Evolutionary conservation across 768 basidiomycete species (phyloP).

Genomic region (Rhodotorula kratochvilovae): DNA sequence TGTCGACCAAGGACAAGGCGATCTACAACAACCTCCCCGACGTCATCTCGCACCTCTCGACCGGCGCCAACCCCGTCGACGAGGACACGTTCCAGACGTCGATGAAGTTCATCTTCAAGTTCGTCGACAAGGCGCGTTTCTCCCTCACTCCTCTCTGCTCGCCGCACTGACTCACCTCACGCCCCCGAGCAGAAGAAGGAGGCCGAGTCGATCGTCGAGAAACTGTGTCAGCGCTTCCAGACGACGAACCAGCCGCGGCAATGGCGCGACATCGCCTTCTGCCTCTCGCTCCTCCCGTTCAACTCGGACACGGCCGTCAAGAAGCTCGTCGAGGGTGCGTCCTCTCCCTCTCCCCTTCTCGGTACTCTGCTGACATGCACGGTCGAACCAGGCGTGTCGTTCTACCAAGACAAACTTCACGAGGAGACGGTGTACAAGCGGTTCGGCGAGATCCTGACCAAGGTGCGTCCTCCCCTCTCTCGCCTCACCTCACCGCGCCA

Average conservation of each 20-base stretch:
- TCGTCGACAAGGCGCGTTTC: conserved; percentile 80
- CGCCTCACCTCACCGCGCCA: background rate
- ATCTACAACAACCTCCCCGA: conserved; percentile 98
- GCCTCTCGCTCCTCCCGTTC: conserved; percentile 88
- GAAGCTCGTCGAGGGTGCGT: conserved; percentile 76
- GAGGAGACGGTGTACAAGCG: conserved; percentile 72
- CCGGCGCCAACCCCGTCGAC: conserved; percentile 83
- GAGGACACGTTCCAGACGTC: conserved; percentile 89
- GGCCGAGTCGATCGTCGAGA: conserved; percentile 94
- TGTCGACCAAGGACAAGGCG: conserved; percentile 96
- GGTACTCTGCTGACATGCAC: too few species aligned
- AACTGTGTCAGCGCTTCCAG: conserved; percentile 92
- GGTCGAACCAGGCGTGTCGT: conserved; percentile 57
- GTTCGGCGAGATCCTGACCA: conserved; percentile 85
- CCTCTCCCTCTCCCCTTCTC: background rate
- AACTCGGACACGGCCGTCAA: conserved; percentile 94
- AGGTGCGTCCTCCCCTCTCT: conserved; percentile 54
- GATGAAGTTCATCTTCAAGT: conserved; percentile 89
- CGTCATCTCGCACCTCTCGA: conserved; percentile 87
- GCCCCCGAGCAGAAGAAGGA: conserved; percentile 72
- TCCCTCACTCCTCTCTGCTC: background rate
- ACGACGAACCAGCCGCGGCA: conserved; percentile 81
- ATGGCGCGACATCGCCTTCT: conserved; percentile 96
- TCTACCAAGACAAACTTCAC: conserved; percentile 93
- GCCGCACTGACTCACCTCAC: background rate